Percentiles rank a stretch among this genome's conserved stretches.
Conservation (phyloP, 2,329 filamentous ascomycete genomes). For the Aspergillus niger region DNA sequence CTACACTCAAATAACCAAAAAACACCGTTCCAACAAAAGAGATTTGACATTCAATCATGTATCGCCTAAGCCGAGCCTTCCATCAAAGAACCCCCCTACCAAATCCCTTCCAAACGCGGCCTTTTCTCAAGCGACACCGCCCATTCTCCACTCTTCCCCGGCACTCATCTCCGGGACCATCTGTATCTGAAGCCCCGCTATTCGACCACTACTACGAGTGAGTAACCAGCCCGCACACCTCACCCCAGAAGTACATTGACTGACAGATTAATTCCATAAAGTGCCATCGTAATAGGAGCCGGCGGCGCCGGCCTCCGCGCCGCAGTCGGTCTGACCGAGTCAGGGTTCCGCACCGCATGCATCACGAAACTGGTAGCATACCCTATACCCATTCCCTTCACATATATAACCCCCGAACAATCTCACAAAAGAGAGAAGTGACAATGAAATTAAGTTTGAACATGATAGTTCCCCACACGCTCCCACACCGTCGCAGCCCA, state of each 20-base stretch:
- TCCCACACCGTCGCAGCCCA: slow-evolving; percentile 21
- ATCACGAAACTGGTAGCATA: slow-evolving; percentile 20
- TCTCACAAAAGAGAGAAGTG: neutral
- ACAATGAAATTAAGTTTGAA: neutral
- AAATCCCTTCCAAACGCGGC: neutral
- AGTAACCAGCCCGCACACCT: neutral
- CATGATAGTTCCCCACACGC: slow-evolving; percentile 22
- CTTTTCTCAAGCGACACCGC: neutral
- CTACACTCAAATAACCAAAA: neutral
- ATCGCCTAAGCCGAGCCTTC: neutral
- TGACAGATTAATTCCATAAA: too few species aligned
- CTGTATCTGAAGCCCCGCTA: neutral
- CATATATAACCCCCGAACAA: too few species aligned
- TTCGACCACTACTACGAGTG: neutral
- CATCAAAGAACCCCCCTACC: too few species aligned
- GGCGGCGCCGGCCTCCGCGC: slow-evolving; percentile 23
- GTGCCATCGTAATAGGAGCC: slow-evolving; percentile 24
- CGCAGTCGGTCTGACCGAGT: slow-evolving; percentile 23
- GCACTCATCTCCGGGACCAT: neutral
- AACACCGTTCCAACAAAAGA: neutral
- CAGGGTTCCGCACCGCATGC: slow-evolving; percentile 23
- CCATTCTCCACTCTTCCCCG: neutral
- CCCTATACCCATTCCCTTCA: neutral
- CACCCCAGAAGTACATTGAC: too few species aligned
- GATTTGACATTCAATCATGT: neutral